Evolutionary conservation across 1,284 basidiomycete species (phyloP).

Genomic region (Golubevia pallescens): DNA sequence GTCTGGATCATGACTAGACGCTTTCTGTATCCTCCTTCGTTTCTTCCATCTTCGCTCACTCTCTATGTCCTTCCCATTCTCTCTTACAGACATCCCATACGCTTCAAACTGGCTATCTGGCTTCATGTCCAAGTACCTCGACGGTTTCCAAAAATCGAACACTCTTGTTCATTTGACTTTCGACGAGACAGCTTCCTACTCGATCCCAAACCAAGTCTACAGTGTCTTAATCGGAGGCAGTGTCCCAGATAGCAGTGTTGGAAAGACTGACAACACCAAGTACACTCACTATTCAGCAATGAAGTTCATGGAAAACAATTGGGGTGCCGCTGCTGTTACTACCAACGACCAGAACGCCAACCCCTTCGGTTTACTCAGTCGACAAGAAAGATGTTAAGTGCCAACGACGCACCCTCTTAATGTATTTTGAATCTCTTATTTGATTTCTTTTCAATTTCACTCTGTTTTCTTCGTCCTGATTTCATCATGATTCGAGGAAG

Average conservation of each 20-base stretch:
- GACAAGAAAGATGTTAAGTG: background rate
- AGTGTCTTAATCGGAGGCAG: conserved; percentile 5
- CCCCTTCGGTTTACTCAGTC: background rate
- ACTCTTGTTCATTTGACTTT: conserved; percentile 11
- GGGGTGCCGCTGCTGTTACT: conserved; percentile 2
- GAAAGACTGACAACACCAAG: conserved; percentile 6
- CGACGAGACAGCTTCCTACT: conserved; percentile 9
- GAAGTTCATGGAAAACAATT: conserved; percentile 11
- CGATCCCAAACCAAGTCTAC: conserved; percentile 10
- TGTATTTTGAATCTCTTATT: no score
- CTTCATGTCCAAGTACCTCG: conserved; percentile 6
- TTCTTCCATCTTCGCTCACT: background rate
- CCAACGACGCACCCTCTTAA: no score
- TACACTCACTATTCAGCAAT: conserved; percentile 11
- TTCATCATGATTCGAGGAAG: no score
- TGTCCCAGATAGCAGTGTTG: conserved; percentile 3
- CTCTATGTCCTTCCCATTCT: background rate
- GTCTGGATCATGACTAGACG: no score
- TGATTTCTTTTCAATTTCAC: no score
- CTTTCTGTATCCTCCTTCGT: no score
- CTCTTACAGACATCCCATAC: background rate
- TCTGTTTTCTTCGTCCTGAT: no score
- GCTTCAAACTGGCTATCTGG: conserved; percentile 3
- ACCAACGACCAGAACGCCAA: background rate
- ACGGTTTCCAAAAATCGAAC: conserved; percentile 2